These are phyloP conservation scores for Fonsecaea multimorphosa DNA, from an alignment of 2,329 filamentous ascomycete species.

Conservation along the genomic window DNA sequence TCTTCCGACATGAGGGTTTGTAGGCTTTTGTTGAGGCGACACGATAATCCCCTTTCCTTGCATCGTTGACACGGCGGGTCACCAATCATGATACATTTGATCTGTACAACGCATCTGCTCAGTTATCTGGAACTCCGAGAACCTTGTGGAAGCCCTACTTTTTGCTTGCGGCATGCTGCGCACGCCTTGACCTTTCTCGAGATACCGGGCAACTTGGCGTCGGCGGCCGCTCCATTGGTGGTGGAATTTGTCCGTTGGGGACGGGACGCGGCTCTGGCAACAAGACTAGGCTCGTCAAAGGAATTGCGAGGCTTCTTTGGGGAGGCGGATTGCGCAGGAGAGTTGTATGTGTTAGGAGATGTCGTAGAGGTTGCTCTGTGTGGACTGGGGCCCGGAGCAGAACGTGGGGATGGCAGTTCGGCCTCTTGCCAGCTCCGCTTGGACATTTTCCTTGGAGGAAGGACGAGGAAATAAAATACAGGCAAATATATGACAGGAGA, in stretches of 20 bases:
- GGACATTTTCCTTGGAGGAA: conserved; percentile 30
- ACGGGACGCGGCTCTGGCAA: conserved; percentile 32
- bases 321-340: conserved; percentile 32
- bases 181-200: conserved; percentile 57
- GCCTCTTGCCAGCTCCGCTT: conserved; percentile 41
- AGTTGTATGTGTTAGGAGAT: conserved; percentile 33
- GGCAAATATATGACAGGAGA: not conserved
- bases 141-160: conserved; percentile 45
- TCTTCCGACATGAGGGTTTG: conserved; percentile 58
- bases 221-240: conserved; percentile 31
- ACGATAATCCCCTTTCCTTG: conserved; percentile 56
- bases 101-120: conserved; percentile 36
- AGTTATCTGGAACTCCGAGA: not conserved
- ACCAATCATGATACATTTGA: conserved; percentile 60
- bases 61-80: conserved; percentile 59
- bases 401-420: conserved; percentile 38
- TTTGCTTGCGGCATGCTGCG: conserved; percentile 61
- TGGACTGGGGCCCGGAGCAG: conserved; percentile 18
- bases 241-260: conserved; percentile 31
- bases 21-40: conserved; percentile 59
- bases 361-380: conserved; percentile 26
- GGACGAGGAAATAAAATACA: not conserved
- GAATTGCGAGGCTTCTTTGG: conserved; percentile 37
- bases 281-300: conserved; percentile 34
- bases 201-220: conserved; percentile 42